These are phyloP conservation scores for Phyllosticta citrichinensis DNA, from an alignment of 2,329 filamentous ascomycete species.

Conservation along the genomic window DNA sequence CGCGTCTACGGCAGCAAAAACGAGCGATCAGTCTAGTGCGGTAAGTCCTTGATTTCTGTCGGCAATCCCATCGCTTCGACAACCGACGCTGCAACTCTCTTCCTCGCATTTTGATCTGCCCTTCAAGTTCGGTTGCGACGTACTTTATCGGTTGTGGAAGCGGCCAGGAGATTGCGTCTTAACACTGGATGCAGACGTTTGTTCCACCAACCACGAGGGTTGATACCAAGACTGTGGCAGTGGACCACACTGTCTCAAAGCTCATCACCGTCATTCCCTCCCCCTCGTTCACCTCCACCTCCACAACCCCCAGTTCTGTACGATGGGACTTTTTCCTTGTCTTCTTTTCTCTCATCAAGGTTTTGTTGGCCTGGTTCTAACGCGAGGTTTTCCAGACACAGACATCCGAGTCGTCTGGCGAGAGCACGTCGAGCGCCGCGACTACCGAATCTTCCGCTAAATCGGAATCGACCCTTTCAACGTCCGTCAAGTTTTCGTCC, in stretches of 20 bases:
- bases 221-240: constrained; percentile 18
- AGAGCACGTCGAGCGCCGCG: background rate
- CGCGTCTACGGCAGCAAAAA: constrained; percentile 18
- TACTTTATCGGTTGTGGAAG: background rate
- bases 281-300: background rate
- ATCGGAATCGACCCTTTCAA: constrained; percentile 11
- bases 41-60: constrained; percentile 3
- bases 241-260: background rate
- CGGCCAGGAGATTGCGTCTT: background rate
- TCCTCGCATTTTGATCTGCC: background rate
- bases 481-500: constrained; percentile 15
- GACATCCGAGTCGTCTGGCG: background rate
- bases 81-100: background rate
- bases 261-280: background rate
- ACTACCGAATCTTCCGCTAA: constrained; percentile 6
- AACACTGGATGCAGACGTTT: background rate
- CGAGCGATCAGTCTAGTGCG: constrained; percentile 1
- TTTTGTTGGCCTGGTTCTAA: background rate
- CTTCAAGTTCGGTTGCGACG: background rate
- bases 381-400: background rate
- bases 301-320: background rate
- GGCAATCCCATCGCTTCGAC: background rate
- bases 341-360: background rate
- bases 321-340: constrained; percentile 1
- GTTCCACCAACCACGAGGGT: constrained; percentile 14